Percentiles rank a stretch among this genome's conserved stretches.
These are phyloP conservation scores for Kazachstania bromeliacearum DNA, from an alignment of 805 yeast genomes.

Conservation along the genomic window DNA sequence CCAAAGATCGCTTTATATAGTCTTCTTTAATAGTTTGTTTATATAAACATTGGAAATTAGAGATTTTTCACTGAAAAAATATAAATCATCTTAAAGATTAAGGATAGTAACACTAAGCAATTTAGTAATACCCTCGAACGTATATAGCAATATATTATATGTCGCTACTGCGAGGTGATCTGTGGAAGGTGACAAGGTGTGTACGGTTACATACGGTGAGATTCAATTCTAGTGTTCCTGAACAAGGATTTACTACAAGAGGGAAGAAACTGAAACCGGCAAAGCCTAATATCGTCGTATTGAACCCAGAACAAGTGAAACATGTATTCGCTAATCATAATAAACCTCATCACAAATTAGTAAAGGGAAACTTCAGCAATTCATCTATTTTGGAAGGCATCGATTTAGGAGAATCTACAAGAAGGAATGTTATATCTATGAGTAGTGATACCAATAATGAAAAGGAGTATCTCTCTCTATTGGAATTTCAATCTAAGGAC, in stretches of 20 bases:
- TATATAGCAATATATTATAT: too few species aligned
- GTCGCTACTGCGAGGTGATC: too few species aligned
- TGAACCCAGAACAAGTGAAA: slow-evolving; percentile 11
- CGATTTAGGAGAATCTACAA: slow-evolving; percentile 8
- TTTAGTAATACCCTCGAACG: too few species aligned
- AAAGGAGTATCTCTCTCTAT: background rate
- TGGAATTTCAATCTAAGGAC: slow-evolving; percentile 18
- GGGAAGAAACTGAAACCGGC: slow-evolving; percentile 26
- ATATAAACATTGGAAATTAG: background rate
- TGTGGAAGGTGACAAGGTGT: too few species aligned
- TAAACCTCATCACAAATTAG: slow-evolving; percentile 1
- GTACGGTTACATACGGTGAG: too few species aligned
- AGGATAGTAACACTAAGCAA: too few species aligned
- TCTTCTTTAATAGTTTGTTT: too few species aligned
- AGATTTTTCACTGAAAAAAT: background rate
- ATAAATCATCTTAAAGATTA: too few species aligned
- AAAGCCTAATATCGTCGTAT: slow-evolving; percentile 21
- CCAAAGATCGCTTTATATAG: too few species aligned
- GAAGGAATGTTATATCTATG: background rate
- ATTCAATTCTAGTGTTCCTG: too few species aligned
- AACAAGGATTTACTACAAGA: slow-evolving; percentile 1
- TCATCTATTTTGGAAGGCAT: slow-evolving; percentile 26
- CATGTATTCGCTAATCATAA: background rate
- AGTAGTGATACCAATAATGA: background rate
- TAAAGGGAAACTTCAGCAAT: too few species aligned